These are phyloP conservation scores for Aspergillus bridgeri DNA, from an alignment of 495 filamentous ascomycete species.

Conservation along the genomic window DNA sequence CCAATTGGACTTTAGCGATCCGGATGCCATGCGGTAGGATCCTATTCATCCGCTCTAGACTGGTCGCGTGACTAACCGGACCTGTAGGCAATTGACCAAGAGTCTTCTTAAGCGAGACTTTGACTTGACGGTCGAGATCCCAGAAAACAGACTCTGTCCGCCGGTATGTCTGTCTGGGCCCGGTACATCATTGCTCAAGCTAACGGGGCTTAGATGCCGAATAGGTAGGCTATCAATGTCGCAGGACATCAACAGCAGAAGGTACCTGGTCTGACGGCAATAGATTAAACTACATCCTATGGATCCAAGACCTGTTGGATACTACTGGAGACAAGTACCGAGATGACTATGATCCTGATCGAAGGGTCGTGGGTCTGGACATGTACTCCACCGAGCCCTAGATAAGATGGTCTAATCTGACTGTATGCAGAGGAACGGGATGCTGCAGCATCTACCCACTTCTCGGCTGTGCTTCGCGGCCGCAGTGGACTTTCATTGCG, in stretches of 20 bases:
- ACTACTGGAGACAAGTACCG: slow-evolving; percentile 54
- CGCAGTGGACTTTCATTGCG: slow-evolving; percentile 67
- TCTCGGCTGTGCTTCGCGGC: slow-evolving; percentile 65
- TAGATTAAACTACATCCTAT: slow-evolving; percentile 83
- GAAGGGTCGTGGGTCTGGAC: slow-evolving; percentile 71
- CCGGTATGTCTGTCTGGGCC: slow-evolving; percentile 51
- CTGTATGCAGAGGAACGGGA: slow-evolving; percentile 64
- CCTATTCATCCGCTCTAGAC: not conserved
- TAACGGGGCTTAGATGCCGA: slow-evolving; percentile 55
- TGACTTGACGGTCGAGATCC: slow-evolving; percentile 63
- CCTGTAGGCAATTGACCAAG: slow-evolving; percentile 68
- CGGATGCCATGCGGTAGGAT: slow-evolving; percentile 63
- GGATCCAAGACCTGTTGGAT: slow-evolving; percentile 84
- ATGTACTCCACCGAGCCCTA: slow-evolving; percentile 46
- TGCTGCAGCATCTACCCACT: slow-evolving; percentile 90
- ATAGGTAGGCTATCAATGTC: no score
- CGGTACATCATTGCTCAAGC: not conserved
- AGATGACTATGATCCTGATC: slow-evolving; percentile 53
- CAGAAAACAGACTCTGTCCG: slow-evolving; percentile 81
- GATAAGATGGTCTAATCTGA: slow-evolving; percentile 2
- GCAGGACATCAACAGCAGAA: no score
- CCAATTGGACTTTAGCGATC: slow-evolving; percentile 78
- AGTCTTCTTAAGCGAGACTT: slow-evolving; percentile 76
- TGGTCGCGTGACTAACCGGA: slow-evolving; percentile 5
- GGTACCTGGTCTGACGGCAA: slow-evolving; percentile 8